phyloP scores from a whole-genome alignment of 352 stramenopile genomes.

The Aphanomyces euteiches region DNA sequence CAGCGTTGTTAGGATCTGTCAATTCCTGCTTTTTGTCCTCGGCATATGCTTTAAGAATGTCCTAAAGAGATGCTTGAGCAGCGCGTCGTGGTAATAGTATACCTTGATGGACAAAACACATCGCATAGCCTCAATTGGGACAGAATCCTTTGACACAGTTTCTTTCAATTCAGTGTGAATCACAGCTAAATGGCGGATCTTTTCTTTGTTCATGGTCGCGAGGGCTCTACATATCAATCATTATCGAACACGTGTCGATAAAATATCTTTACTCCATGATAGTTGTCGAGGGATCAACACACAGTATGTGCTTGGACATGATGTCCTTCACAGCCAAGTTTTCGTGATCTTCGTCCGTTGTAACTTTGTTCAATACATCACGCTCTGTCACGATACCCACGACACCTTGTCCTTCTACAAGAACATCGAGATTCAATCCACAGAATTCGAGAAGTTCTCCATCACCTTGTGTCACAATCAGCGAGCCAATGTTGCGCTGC shows the following conservation, averaged over 20 bases:
- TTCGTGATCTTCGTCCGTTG: constrained; percentile 48
- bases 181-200: constrained; percentile 78
- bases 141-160: constrained; percentile 63
- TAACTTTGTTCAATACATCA: constrained; percentile 73
- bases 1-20: background rate
- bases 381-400: constrained; percentile 82
- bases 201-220: constrained; percentile 84
- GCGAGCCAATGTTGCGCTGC: constrained; percentile 69
- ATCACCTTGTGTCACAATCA: constrained; percentile 71
- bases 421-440: background rate
- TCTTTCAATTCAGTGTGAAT: constrained; percentile 73
- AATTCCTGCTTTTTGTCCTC: constrained; percentile 25
- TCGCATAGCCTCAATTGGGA: constrained; percentile 79
- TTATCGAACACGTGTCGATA: background rate
- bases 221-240: constrained; percentile 45
- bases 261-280: constrained; percentile 63
- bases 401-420: constrained; percentile 51
- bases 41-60: constrained; percentile 31
- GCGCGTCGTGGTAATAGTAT: background rate
- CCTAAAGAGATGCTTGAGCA: background rate
- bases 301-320: constrained; percentile 85
- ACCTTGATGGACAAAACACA: constrained; percentile 81
- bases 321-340: constrained; percentile 63
- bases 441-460: background rate
- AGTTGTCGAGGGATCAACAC: constrained; percentile 69